Evolutionary conservation across 768 basidiomycete genomes (phyloP).

Genomic region (Cantharellus cinnabarinus): DNA sequence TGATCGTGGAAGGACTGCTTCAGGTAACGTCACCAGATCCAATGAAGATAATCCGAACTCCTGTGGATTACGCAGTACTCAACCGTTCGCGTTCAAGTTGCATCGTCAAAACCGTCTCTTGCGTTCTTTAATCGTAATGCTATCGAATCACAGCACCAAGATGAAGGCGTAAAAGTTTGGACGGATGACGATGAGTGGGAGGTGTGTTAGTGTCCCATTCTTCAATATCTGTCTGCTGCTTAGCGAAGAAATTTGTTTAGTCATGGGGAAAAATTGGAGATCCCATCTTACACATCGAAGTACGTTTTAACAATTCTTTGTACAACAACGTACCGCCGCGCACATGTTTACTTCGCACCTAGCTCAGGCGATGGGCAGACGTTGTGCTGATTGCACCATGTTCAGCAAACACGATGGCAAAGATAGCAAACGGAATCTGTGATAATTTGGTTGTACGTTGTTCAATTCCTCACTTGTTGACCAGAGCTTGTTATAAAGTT

Average conservation of each 20-base stretch:
- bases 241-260: conserved; percentile 19
- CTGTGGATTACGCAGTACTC: conserved; percentile 29
- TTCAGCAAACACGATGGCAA: conserved; percentile 89
- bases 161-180: conserved; percentile 49
- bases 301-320: conserved; percentile 26
- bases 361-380: conserved; percentile 65
- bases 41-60: background rate
- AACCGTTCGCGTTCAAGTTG: conserved; percentile 62
- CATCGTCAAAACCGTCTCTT: conserved; percentile 58
- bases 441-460: conserved; percentile 66
- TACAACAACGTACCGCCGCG: too few relatives aligned
- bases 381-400: conserved; percentile 88
- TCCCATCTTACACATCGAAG: conserved; percentile 90
- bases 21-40: conserved; percentile 19
- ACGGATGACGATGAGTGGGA: conserved; percentile 84
- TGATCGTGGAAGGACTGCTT: conserved; percentile 64
- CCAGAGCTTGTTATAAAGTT: background rate
- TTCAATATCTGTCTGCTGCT: too few relatives aligned
- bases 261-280: conserved; percentile 59
- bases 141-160: conserved; percentile 19
- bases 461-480: background rate
- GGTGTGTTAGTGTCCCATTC: conserved; percentile 25
- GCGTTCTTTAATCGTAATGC: conserved; percentile 48
- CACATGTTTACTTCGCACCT: background rate
- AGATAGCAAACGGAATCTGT: conserved; percentile 72